A percentile compares a stretch with the other conserved stretches of the same genome.
phyloP scores from a whole-genome alignment of 441 rosid genomes.

The Arabidopsis lyrata region DNA sequence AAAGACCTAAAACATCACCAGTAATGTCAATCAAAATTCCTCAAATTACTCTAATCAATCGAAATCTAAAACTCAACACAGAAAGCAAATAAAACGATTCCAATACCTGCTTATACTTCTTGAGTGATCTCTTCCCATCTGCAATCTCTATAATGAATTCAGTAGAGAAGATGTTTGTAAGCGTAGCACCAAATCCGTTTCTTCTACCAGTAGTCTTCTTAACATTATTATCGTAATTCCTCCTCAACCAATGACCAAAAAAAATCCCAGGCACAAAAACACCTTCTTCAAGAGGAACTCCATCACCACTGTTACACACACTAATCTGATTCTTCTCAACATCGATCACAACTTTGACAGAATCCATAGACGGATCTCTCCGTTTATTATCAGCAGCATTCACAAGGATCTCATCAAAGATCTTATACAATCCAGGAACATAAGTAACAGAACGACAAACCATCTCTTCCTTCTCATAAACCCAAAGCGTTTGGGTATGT shows the following conservation, averaged over 20 bases:
- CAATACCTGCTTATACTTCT: constrained; percentile 87
- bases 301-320: constrained; percentile 88
- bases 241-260: too few relatives aligned
- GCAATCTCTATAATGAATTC: constrained; percentile 93
- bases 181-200: constrained; percentile 96
- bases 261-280: constrained; percentile 89
- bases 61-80: background rate
- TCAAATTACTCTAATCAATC: background rate
- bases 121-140: constrained; percentile 68
- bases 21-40: background rate
- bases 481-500: constrained; percentile 86
- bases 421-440: constrained; percentile 97
- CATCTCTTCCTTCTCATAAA: constrained; percentile 77
- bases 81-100: background rate
- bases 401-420: constrained; percentile 93
- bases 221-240: too few relatives aligned
- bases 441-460: constrained; percentile 73
- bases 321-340: constrained; percentile 71
- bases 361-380: constrained; percentile 81
- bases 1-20: constrained; percentile 65
- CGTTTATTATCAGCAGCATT: constrained; percentile 96
- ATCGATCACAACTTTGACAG: constrained; percentile 75
- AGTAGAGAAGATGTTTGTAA: constrained; percentile 85
- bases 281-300: constrained; percentile 87
- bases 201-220: constrained; percentile 99